phyloP scores from a whole-genome alignment of 495 filamentous ascomycete genomes.

The Choiromyces venosus region DNA sequence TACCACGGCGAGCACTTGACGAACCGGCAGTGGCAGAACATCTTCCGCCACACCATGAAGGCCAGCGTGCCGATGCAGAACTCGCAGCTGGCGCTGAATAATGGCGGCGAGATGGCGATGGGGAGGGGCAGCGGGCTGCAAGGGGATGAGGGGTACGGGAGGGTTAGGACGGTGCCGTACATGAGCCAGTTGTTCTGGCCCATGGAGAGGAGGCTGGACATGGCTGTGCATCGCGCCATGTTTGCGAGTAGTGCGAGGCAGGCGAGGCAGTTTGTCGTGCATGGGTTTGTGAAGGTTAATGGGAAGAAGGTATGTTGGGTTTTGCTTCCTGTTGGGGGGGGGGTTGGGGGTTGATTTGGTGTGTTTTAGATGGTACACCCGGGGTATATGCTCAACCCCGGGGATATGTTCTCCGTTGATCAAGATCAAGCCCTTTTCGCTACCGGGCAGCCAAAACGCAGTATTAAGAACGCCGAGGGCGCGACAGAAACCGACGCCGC shows the following conservation, averaged over 20 bases:
- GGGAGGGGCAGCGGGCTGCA: constrained; percentile 73
- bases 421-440: constrained; percentile 78
- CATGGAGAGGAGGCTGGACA: constrained; percentile 82
- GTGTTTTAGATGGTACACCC: constrained; percentile 76
- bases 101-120: constrained; percentile 73
- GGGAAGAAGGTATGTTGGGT: constrained; percentile 71
- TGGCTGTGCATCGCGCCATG: constrained; percentile 81
- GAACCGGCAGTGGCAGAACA: constrained; percentile 83
- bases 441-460: constrained; percentile 67
- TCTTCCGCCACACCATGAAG: constrained; percentile 73
- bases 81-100: constrained; percentile 62
- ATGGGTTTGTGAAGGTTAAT: constrained; percentile 91
- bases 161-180: constrained; percentile 58
- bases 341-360: neutral
- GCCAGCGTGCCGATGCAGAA: constrained; percentile 81
- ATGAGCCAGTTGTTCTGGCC: constrained; percentile 91
- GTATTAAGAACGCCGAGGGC: constrained; percentile 29
- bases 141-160: constrained; percentile 10
- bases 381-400: constrained; percentile 91
- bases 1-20: constrained; percentile 94
- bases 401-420: constrained; percentile 95
- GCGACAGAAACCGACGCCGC: constrained; percentile 37
- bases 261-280: constrained; percentile 87
- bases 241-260: constrained; percentile 94
- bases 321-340: neutral